phyloP scores from a whole-genome alignment of 257 asterid genomes.

The Solanum commersonii region DNA sequence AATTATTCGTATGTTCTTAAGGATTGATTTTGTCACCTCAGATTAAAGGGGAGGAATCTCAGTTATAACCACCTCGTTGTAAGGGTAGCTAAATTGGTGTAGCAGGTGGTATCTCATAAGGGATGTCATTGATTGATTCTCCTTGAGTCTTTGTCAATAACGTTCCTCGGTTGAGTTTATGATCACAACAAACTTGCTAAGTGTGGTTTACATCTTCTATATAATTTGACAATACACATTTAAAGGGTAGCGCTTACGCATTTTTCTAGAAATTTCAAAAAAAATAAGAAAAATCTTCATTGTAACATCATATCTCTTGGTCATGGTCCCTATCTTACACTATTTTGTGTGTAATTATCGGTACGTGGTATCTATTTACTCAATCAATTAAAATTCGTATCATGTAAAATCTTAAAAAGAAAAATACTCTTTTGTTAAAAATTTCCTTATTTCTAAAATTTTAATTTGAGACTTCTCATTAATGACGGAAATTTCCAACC shows the following conservation, averaged over 20 bases:
- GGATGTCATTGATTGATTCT: too few relatives aligned
- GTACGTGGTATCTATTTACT: fast-evolving
- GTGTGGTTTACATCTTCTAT: not conserved
- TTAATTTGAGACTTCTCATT: not conserved
- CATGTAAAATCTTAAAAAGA: not conserved
- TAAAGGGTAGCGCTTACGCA: not conserved
- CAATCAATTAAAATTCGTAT: not conserved
- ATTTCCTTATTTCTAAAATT: not conserved
- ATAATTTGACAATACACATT: too few relatives aligned
- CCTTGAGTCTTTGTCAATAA: too few relatives aligned
- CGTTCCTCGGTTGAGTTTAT: not conserved
- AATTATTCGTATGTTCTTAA: not conserved
- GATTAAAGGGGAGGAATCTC: not conserved
- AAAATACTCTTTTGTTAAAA: not conserved
- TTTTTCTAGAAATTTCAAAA: too few relatives aligned
- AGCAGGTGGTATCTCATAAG: not conserved
- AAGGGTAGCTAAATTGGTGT: not conserved
- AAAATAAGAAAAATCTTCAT: too few relatives aligned
- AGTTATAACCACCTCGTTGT: not conserved
- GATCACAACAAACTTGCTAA: not conserved
- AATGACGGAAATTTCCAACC: not conserved
- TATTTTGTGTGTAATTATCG: not conserved
- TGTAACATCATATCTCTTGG: not conserved
- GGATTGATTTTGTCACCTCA: not conserved
- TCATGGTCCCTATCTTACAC: not conserved